Evolutionary conservation across 805 yeast genomes (phyloP), one percentile per base, ranked within the genome.

Genomic region (Yarrowia divulgata): DNA sequence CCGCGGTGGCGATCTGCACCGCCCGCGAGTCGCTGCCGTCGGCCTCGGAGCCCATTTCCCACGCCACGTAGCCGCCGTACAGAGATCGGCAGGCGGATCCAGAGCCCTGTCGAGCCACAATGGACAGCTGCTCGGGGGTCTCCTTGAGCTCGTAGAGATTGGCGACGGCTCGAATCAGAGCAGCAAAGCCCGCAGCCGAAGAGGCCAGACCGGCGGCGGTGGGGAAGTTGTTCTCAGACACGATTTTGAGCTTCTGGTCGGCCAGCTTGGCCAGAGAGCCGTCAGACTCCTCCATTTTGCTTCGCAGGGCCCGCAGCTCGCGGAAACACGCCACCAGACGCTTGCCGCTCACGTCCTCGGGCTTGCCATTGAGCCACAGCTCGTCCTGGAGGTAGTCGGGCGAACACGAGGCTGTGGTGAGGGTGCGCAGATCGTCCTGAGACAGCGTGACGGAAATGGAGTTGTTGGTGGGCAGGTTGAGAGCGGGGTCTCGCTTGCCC

Each of bases 161-260:
- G 18, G 98, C 93, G 75, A 95, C 87, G n/a, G 97, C 91, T 62
- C 86, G 86, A 29, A 94, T 97, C 71, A 95, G 84, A 10, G 99
- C 99, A 43, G 99, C 97, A 79, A 93, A 94, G 0, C 99, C 99
- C 10, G 99, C 98, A 14, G 99, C 99, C 6, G 97, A 90, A 0
- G 97, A 92, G 0, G 99, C 99, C 74, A 95, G 85, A 2, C 99
- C 99, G 7, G 99, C 99, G 40, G 99, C 99, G 34, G 99, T 95
- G 67, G 99, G 99, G 84, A 95, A 95, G 81, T 95, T 95, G 82
- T 95, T 95, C 77, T 92, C 97, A 35, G 96, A 88, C 14, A 91
- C 97, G 73, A 95, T 90, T 74, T 88, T 91, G 69, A 95, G 82
- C 66, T 85, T 83, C 85, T 85, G 87, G 19, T 81, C 74, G 40